Evolutionary conservation across 2,329 filamentous ascomycete species (phyloP), one percentile per base, ranked within the genome.

Genomic region (Drechslerella stenobrocha): DNA sequence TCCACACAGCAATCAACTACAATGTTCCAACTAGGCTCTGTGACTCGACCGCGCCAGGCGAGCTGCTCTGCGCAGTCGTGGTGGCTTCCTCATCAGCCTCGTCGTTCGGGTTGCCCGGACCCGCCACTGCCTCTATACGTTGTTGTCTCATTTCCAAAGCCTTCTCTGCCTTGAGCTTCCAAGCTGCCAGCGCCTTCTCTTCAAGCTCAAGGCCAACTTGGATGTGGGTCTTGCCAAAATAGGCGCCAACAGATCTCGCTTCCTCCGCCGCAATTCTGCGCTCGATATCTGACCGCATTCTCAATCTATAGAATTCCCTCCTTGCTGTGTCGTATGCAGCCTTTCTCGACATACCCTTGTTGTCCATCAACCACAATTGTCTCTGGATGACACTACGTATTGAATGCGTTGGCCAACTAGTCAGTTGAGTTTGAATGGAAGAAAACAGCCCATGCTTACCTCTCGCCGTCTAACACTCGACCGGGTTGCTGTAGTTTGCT

Each of bases 261-360:
- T 98, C 93, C 78, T 98, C 93, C 50, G 84, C 81, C 5, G 92
- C 89, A 65, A 98, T 82, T 72, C 91, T 85, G 72, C 84, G 82
- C 78, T 92, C 85, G 47, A 96, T 83, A 71, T 96, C 90, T 73
- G 95, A 86, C 65, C 84, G 81, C 73, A 95, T 87, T 64, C 93
- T 87, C 70, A 92, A 78, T 45, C 82, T 80, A 79, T 98, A 98
- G 78, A 97, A 96, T 76, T 98, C 92, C 71, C 86, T 87, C 65
- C 93, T 88, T 5, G 88, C 90, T 57, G 81, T 79, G 77, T 97
- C 92, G 79, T 98, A 98, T 28, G 93, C 90, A 71, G 83, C 77
- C 37, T 81, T 80, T 75, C 83, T 83, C 50, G 80, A 81, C 75
- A 88, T 81, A 52, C 80, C 79, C 6, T 80, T 73, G 70, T 84